Evolutionary conservation across 176 grass and related monocot genomes (phyloP).

Genomic region (Triticum timopheevii): DNA sequence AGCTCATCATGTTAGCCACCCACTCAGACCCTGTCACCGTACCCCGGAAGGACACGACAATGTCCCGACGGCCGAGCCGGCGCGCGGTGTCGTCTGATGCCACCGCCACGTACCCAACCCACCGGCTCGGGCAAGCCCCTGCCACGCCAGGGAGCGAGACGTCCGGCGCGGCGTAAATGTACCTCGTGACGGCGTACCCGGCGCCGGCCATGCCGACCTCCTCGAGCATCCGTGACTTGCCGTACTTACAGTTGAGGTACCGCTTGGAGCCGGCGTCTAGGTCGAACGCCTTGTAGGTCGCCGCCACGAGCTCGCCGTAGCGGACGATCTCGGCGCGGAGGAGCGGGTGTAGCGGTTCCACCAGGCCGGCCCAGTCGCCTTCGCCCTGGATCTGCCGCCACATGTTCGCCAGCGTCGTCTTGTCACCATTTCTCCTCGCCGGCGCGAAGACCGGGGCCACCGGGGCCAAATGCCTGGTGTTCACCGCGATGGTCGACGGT

Average conservation of each 20-base stretch:
- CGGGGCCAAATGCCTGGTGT: conserved; percentile 4
- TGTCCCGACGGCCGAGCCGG: conserved; percentile 56
- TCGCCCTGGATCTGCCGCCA: conserved; percentile 76
- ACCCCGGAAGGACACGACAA: conserved; percentile 69
- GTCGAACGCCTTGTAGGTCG: conserved; percentile 82
- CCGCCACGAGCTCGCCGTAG: conserved; percentile 74
- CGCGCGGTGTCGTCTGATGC: conserved; percentile 21
- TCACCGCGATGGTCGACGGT: background rate
- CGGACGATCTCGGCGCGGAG: conserved; percentile 71
- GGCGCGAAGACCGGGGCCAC: background rate
- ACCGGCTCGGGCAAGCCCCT: conserved; percentile 51
- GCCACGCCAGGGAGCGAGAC: conserved; percentile 29
- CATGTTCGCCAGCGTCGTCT: conserved; percentile 33
- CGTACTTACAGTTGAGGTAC: conserved; percentile 82
- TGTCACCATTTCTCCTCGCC: background rate
- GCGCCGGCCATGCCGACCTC: conserved; percentile 63
- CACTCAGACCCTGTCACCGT: conserved; percentile 69
- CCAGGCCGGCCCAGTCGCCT: conserved; percentile 54
- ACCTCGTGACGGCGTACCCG: conserved; percentile 60
- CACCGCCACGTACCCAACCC: conserved; percentile 81
- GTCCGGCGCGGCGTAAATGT: conserved; percentile 67
- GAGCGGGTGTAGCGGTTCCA: conserved; percentile 62
- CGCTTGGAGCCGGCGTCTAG: conserved; percentile 51
- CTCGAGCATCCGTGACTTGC: conserved; percentile 59
- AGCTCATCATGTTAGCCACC: conserved; percentile 87